Evolutionary conservation across 2,329 filamentous ascomycete species (phyloP).

Genomic region (Trichophyton simii): DNA sequence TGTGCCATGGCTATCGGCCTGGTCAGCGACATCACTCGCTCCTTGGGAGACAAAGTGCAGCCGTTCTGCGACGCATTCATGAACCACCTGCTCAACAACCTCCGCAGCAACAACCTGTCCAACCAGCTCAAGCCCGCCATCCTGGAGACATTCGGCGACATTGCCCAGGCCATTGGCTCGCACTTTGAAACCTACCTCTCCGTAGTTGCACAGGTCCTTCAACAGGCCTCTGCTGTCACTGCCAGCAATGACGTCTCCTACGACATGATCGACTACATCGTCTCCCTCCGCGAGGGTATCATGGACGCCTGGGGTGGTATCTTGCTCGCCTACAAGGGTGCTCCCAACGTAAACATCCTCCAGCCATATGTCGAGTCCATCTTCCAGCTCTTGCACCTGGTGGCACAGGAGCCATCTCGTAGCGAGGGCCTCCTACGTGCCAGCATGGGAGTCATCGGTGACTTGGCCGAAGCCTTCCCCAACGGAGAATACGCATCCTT

Average conservation of each 20-base stretch:
- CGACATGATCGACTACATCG: constrained; percentile 94
- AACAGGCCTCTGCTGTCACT: constrained; percentile 78
- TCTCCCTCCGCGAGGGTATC: constrained; percentile 89
- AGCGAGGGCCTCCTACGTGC: constrained; percentile 85
- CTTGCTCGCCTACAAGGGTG: constrained; percentile 82
- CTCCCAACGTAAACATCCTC: constrained; percentile 47
- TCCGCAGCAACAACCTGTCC: constrained; percentile 73
- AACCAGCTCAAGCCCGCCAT: constrained; percentile 98
- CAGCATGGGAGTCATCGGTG: constrained; percentile 95
- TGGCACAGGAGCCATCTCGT: constrained; percentile 71
- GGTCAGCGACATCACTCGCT: constrained; percentile 90
- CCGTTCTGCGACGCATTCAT: constrained; percentile 96
- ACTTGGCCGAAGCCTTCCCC: constrained; percentile 87
- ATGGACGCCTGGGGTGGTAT: constrained; percentile 99
- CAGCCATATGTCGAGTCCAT: constrained; percentile 71
- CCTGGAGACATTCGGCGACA: constrained; percentile 93
- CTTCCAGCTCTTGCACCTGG: constrained; percentile 71
- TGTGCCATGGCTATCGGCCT: constrained; percentile 97
- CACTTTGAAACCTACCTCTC: constrained; percentile 87
- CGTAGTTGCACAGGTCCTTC: constrained; percentile 84
- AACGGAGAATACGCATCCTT: constrained; percentile 71
- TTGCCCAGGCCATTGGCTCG: constrained; percentile 83
- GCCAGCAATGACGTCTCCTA: constrained; percentile 68
- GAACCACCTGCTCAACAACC: constrained; percentile 90
- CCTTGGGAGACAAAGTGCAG: constrained; percentile 77